Evolutionary conservation across 495 filamentous ascomycete species (phyloP).

Genomic region (Aspergillus diversus): DNA sequence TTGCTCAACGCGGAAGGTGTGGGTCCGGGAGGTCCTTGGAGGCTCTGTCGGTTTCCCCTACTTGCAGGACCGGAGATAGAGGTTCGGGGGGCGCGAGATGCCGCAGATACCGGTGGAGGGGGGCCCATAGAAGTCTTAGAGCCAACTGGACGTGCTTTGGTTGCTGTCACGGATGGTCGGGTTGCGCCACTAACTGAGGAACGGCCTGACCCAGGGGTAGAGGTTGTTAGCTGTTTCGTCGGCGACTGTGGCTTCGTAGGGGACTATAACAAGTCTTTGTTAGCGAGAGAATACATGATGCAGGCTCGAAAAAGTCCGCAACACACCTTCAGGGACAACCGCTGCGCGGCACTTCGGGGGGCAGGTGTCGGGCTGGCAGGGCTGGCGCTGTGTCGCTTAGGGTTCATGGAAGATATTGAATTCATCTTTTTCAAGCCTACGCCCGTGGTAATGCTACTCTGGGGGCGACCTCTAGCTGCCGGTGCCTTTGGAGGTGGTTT

Average conservation of each 20-base stretch:
- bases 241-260: constrained; percentile 71
- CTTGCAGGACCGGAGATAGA: constrained; percentile 43
- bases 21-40: constrained; percentile 28
- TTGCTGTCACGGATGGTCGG: constrained; percentile 42
- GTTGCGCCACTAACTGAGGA: constrained; percentile 55
- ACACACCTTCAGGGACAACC: constrained; percentile 65
- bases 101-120: constrained; percentile 45
- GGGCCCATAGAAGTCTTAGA: constrained; percentile 72
- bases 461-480: constrained; percentile 37
- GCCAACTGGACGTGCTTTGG: constrained; percentile 56
- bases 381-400: constrained; percentile 69
- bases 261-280: constrained; percentile 52
- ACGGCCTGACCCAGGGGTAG: constrained; percentile 56
- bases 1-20: constrained; percentile 36
- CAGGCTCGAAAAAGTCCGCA: neutral
- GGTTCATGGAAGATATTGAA: constrained; percentile 51
- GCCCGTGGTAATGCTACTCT: constrained; percentile 33
- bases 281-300: constrained; percentile 6
- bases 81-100: constrained; percentile 39
- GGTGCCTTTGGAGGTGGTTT: constrained; percentile 33
- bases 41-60: constrained; percentile 40
- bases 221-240: constrained; percentile 69
- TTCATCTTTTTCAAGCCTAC: constrained; percentile 40
- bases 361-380: constrained; percentile 67
- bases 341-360: constrained; percentile 45